Base-by-base conservation (phyloP, 1,284 basidiomycete genomes). In the Marasmius oreades region DNA sequence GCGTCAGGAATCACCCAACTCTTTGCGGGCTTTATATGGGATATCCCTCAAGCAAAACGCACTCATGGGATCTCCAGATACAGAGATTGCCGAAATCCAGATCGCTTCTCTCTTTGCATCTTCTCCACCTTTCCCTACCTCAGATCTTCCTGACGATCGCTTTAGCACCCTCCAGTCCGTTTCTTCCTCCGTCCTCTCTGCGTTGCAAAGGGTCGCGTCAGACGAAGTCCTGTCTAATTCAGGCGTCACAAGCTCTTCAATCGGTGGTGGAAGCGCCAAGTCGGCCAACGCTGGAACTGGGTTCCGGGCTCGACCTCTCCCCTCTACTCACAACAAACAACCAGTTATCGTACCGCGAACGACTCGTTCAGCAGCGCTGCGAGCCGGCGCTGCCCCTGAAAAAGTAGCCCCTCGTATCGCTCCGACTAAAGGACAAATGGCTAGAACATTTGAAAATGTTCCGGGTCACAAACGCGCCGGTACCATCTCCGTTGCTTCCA, bases 381-480 rank as follows among this genome's bases (percentile, higher is more conserved):
- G 92, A 37, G 81, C 81, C 1, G 87, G 88, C 6, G 64, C 69
- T 0, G 57, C 70, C 2, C 70, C 74, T 37, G 66, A 58, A 33
- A 52, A 52, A 14, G 20, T 46, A 18, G 22, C 34, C 26, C 51
- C 45, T 28, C 28, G 67, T 24, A 57, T 70, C 1, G 76, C 81
- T 0, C 71, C 79, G 4, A 76, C 81, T 1, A 86, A 86, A 64
- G 88, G 87, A 61, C 75, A 77, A 24, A 74, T 79, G 1, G 76
- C 76, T 22, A 72, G 82, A 70, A 86, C 83, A 6, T 92, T 92
- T 66, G 78, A 78, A 22, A 84, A 89, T 60, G 83, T 91, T 1
- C 90, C 90, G 1, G 91, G 91, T 0, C 90, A 92, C 66, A 92
- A 91, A 70, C 76, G 90, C 55, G 73, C 87, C 34, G 87, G 90